phyloP scores from a whole-genome alignment of 2,329 filamentous ascomycete genomes.

The Trichoderma lentiforme region DNA sequence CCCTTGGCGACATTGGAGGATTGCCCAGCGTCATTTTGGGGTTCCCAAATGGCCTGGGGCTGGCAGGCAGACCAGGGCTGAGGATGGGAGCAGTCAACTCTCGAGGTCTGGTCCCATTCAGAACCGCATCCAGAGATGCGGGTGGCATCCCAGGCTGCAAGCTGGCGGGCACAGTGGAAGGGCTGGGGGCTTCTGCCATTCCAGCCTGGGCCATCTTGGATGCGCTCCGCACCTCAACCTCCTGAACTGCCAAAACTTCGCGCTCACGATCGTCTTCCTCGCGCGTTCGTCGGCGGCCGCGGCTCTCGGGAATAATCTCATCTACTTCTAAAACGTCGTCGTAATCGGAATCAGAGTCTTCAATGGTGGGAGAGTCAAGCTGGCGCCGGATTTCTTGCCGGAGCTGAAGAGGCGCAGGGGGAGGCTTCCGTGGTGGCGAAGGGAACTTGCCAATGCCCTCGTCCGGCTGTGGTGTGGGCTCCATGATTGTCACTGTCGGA shows the following conservation, averaged over 20 bases:
- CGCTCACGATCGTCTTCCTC: slow-evolving; percentile 83
- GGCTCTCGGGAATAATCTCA: slow-evolving; percentile 56
- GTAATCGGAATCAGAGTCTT: slow-evolving; percentile 76
- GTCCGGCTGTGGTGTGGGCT: slow-evolving; percentile 44
- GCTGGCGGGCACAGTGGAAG: slow-evolving; percentile 31
- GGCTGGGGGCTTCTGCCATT: slow-evolving; percentile 27
- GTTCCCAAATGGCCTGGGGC: slow-evolving; percentile 55
- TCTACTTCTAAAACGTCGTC: slow-evolving; percentile 72
- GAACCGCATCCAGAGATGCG: slow-evolving; percentile 52
- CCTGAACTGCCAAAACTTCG: slow-evolving; percentile 62
- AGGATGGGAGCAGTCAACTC: slow-evolving; percentile 44
- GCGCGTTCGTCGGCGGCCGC: slow-evolving; percentile 78
- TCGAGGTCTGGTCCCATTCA: slow-evolving; percentile 38
- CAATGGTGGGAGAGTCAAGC: slow-evolving; percentile 40
- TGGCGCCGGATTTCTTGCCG: slow-evolving; percentile 27
- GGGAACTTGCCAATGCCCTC: slow-evolving; percentile 50
- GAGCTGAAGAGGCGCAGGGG: slow-evolving; percentile 80
- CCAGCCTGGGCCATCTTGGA: slow-evolving; percentile 67
- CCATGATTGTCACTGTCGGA: slow-evolving; percentile 40
- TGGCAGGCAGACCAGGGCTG: slow-evolving; percentile 59
- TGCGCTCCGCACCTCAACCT: slow-evolving; percentile 66
- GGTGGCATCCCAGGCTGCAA: slow-evolving; percentile 40
- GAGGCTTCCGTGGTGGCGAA: slow-evolving; percentile 71
- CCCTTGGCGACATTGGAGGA: slow-evolving; percentile 64
- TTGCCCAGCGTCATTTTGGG: slow-evolving; percentile 52